A percentile compares a stretch with the other conserved stretches of the same genome.
Evolutionary conservation across 2,329 filamentous ascomycete species (phyloP).

Genomic region (Alternaria rosae): DNA sequence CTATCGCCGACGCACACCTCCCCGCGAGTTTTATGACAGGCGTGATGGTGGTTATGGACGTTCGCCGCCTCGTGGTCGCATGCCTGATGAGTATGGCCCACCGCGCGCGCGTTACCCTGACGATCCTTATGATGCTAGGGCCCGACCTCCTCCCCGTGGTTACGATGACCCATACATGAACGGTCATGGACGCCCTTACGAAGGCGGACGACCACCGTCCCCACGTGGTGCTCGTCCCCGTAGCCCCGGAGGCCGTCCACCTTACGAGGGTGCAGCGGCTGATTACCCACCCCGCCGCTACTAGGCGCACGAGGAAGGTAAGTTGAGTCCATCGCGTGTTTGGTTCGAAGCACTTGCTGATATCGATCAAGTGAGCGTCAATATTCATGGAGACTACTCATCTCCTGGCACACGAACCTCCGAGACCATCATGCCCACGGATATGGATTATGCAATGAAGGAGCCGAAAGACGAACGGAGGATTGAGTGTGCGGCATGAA

Average conservation of each 20-base stretch:
- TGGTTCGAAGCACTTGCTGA: slow-evolving; percentile 3
- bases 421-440: slow-evolving; percentile 1
- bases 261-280: slow-evolving; percentile 54
- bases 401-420: background rate
- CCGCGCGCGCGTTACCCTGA: slow-evolving; percentile 71
- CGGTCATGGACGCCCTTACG: slow-evolving; percentile 64
- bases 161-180: slow-evolving; percentile 68
- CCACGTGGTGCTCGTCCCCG: slow-evolving; percentile 48
- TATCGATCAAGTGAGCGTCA: slow-evolving; percentile 2
- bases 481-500: slow-evolving; percentile 10
- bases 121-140: slow-evolving; percentile 71
- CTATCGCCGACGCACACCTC: slow-evolving; percentile 80
- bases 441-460: slow-evolving; percentile 13
- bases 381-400: background rate
- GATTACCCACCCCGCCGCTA: slow-evolving; percentile 56
- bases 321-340: background rate
- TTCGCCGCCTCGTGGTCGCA: slow-evolving; percentile 71
- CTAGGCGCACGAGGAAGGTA: slow-evolving; percentile 29
- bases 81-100: slow-evolving; percentile 76
- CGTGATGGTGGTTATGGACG: slow-evolving; percentile 66
- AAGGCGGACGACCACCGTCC: slow-evolving; percentile 55
- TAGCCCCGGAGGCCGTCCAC: slow-evolving; percentile 68
- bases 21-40: slow-evolving; percentile 87
- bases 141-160: slow-evolving; percentile 62
- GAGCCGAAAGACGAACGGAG: slow-evolving; percentile 9